phyloP scores from a whole-genome alignment of 2,329 filamentous ascomycete species.

The Neophaeococcomyces mojaviensis region DNA sequence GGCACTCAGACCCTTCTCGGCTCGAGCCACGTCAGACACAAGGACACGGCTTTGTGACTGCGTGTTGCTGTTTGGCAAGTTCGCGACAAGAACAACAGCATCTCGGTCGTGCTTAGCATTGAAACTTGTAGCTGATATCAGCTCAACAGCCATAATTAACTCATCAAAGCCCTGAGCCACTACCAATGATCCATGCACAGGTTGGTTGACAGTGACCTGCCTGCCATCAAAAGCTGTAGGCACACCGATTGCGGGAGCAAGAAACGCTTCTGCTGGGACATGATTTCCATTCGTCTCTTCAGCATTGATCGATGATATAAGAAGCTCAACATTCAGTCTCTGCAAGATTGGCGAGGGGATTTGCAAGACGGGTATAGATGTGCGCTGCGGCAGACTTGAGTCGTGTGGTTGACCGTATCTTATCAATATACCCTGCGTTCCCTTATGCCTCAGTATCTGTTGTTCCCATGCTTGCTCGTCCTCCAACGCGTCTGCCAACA shows the following conservation, averaged over 20 bases:
- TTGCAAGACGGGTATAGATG: conserved; percentile 46
- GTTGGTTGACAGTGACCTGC: conserved; percentile 63
- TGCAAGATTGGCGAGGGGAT: conserved; percentile 51
- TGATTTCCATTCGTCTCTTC: conserved; percentile 13
- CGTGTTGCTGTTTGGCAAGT: conserved; percentile 40
- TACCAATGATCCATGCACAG: conserved; percentile 74
- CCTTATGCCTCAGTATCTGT: conserved; percentile 45
- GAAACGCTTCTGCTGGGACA: conserved; percentile 52
- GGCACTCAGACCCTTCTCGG: conserved; percentile 54
- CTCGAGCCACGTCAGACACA: conserved; percentile 57
- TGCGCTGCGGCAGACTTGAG: conserved; percentile 39
- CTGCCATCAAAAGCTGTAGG: conserved; percentile 56
- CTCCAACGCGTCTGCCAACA: conserved; percentile 63
- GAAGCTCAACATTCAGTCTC: conserved; percentile 51
- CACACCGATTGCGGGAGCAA: conserved; percentile 70
- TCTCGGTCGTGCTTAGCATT: conserved; percentile 32
- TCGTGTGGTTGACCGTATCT: conserved; percentile 47
- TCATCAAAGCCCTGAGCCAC: conserved; percentile 66
- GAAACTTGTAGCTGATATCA: conserved; percentile 26
- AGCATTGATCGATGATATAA: conserved; percentile 44
- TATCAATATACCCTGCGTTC: conserved; percentile 55
- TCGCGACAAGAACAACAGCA: conserved; percentile 50
- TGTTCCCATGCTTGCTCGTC: conserved; percentile 60
- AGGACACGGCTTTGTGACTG: conserved; percentile 20
- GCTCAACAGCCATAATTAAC: conserved; percentile 40